Conservation (phyloP, 352 stramenopile species). For the Blastocystis hominis region DNA sequence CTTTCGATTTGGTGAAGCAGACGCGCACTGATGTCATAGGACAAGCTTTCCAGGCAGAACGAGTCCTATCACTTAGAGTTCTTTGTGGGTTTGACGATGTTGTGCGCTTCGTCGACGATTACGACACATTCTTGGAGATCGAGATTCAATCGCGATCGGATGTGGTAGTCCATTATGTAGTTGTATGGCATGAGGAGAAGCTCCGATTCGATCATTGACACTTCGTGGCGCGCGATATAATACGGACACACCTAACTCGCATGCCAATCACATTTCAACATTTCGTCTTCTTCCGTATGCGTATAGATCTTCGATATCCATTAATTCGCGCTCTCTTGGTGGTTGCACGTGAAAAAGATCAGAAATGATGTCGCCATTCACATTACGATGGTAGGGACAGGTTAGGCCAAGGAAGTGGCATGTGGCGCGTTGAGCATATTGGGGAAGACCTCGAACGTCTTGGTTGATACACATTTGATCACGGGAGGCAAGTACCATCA, state of each 20-base stretch:
- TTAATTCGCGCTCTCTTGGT: constrained; percentile 65
- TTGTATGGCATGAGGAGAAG: constrained; percentile 98
- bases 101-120: constrained; percentile 99
- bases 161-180: constrained; percentile 90
- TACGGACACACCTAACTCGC: constrained; percentile 85
- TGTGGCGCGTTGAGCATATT: not conserved
- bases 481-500: constrained; percentile 74
- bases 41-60: constrained; percentile 82
- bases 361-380: not conserved
- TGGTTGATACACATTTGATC: constrained; percentile 78
- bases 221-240: constrained; percentile 78
- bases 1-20: constrained; percentile 84
- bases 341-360: constrained; percentile 55
- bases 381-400: constrained; percentile 43
- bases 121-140: constrained; percentile 87
- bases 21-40: constrained; percentile 86
- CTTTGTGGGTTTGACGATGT: constrained; percentile 77
- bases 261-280: constrained; percentile 1
- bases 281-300: constrained; percentile 62
- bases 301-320: constrained; percentile 97
- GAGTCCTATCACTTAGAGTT: constrained; percentile 66
- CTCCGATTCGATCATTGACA: constrained; percentile 78
- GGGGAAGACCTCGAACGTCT: not conserved
- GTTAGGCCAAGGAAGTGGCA: constrained; percentile 14
- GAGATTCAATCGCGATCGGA: constrained; percentile 73